Percentiles rank a stretch among this genome's conserved stretches.
Conservation (phyloP, 1,284 basidiomycete species). For the Ganoderma meredithae region DNA sequence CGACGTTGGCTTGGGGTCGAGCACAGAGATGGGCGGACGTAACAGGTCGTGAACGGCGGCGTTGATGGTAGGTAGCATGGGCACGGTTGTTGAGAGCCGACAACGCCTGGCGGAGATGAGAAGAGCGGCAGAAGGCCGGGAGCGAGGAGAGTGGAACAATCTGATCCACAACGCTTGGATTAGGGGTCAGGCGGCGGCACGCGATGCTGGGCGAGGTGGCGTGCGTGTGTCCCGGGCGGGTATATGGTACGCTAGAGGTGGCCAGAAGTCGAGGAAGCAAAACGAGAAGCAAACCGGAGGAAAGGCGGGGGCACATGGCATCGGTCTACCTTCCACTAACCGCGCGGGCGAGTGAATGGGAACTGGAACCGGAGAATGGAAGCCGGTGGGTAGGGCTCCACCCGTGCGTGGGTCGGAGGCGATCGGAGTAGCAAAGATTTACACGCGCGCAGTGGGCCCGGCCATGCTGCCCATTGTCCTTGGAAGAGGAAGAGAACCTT, state of each 20-base stretch:
- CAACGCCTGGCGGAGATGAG: background rate
- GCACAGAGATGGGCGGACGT: constrained; percentile 11
- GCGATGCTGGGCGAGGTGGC: background rate
- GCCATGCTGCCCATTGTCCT: background rate
- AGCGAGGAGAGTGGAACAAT: constrained; percentile 1
- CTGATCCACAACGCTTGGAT: constrained; percentile 21
- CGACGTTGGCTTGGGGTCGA: background rate
- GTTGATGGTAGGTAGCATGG: background rate
- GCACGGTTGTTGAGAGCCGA: background rate
- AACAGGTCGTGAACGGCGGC: constrained; percentile 11
- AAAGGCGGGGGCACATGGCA: background rate
- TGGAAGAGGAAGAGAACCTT: background rate
- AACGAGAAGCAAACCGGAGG: background rate
- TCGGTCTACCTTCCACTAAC: background rate
- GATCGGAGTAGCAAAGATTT: background rate
- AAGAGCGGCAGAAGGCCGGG: background rate
- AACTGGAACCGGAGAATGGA: background rate
- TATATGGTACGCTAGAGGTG: constrained; percentile 28
- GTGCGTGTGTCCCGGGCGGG: constrained; percentile 15
- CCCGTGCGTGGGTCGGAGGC: background rate
- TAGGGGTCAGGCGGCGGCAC: constrained; percentile 19
- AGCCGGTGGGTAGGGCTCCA: background rate
- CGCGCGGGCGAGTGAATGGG: background rate
- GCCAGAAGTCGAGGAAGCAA: constrained; percentile 14
- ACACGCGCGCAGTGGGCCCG: background rate